Conservation (phyloP, 352 stramenopile species). For the Phytophthora citricola region DNA sequence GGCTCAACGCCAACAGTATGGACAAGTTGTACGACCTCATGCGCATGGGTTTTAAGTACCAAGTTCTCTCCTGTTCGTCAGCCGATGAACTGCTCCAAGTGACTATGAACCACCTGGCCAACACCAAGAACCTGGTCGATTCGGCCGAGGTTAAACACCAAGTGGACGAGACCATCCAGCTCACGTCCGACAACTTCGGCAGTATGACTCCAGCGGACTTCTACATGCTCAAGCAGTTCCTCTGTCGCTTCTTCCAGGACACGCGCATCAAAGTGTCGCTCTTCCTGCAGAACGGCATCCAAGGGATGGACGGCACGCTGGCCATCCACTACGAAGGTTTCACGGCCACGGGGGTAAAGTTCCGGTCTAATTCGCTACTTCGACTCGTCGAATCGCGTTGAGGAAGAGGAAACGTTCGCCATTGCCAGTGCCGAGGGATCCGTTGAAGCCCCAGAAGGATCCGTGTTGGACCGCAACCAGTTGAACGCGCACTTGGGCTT, state of each 20-base stretch:
- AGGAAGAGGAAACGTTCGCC: constrained; percentile 75
- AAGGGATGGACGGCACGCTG: constrained; percentile 85
- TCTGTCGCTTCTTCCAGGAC: constrained; percentile 92
- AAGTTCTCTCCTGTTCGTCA: constrained; percentile 82
- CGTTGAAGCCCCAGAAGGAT: constrained; percentile 54
- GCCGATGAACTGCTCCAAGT: constrained; percentile 90
- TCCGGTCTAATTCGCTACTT: constrained; percentile 75
- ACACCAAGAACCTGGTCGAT: constrained; percentile 79
- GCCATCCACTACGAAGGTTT: constrained; percentile 79
- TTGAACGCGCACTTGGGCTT: constrained; percentile 65
- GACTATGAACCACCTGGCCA: constrained; percentile 87
- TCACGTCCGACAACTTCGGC: constrained; percentile 81
- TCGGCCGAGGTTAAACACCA: constrained; percentile 66
- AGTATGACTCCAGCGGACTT: constrained; percentile 73
- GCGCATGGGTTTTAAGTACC: constrained; percentile 96
- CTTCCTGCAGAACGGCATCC: constrained; percentile 90
- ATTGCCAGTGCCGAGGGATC: constrained; percentile 62
- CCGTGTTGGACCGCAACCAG: constrained; percentile 68
- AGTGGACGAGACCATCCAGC: constrained; percentile 80
- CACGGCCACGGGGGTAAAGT: constrained; percentile 71
- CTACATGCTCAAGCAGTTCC: constrained; percentile 83
- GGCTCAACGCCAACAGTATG: constrained; percentile 94
- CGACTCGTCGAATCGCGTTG: constrained; percentile 59
- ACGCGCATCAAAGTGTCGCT: constrained; percentile 92
- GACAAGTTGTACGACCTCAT: constrained; percentile 96